Percentiles rank a stretch among this genome's conserved stretches.
Evolutionary conservation across 768 basidiomycete species (phyloP).

Genomic region (Hysterangium stoloniferum): DNA sequence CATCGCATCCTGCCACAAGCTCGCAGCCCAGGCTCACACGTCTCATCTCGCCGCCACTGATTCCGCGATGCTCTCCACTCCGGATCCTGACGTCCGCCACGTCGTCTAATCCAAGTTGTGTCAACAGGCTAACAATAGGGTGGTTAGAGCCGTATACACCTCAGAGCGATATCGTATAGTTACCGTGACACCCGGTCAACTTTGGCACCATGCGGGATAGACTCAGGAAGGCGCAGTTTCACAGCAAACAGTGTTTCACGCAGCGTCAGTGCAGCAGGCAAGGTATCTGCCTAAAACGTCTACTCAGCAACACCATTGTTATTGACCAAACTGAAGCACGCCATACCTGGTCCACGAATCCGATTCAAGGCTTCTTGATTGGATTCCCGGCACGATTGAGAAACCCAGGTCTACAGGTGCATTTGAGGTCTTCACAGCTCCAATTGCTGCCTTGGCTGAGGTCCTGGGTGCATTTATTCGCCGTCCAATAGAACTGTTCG

Average conservation of each 20-base stretch:
- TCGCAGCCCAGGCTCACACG: conserved; percentile 88
- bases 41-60: conserved; percentile 88
- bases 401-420: conserved; percentile 62
- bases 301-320: conserved; percentile 1
- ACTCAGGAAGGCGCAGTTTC: conserved; percentile 74
- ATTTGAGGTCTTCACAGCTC: conserved; percentile 66
- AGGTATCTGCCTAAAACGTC: conserved; percentile 69
- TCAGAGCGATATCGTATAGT: conserved; percentile 22
- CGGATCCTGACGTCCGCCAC: conserved; percentile 70
- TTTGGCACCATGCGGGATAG: conserved; percentile 53
- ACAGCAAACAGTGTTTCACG: conserved; percentile 84
- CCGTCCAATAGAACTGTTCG: conserved; percentile 84
- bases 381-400: conserved; percentile 19
- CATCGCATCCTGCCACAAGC: conserved; percentile 75
- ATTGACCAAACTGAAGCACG: conserved; percentile 19
- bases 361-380: conserved; percentile 24
- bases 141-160: not conserved
- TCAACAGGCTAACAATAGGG: conserved; percentile 41
- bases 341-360: conserved; percentile 31
- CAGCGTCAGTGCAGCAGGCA: conserved; percentile 74
- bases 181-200: conserved; percentile 43
- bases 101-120: conserved; percentile 67
- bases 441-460: conserved; percentile 43
- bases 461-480: conserved; percentile 61
- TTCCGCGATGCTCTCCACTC: conserved; percentile 67